Evolutionary conservation across 1,284 basidiomycete genomes (phyloP), one percentile per base, ranked within the genome.

Genomic region (Malassezia furfur): DNA sequence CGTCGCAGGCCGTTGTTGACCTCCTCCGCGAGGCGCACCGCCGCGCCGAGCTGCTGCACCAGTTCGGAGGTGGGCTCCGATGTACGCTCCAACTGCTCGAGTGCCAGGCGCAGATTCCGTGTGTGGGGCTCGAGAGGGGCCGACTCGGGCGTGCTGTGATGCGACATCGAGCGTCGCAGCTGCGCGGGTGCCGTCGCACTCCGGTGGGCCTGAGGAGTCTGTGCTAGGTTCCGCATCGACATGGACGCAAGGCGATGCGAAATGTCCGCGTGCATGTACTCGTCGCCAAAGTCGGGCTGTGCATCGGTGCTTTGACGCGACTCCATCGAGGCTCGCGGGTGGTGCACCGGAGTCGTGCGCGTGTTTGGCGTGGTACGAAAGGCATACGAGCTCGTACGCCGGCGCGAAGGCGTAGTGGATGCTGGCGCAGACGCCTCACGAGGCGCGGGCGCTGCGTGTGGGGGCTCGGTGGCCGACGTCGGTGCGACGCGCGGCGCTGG

Each of bases 1-100:
- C 34, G 35, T 6, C 62, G 58, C 2, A 72, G 58, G 2, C 64
- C 70, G 8, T 38, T 30, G 47, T 72, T 72, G 39, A 72, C 46
- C 17, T 56, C 50, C 3, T 61, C 60, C 0, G 70, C 66, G 12
- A 63, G 52, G 1, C 28, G 15, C 43, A 62, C 57, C n/a, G 65
- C 60, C 10, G 52, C 47, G 6, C 41, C 17, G 45, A 70, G 60
- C 15, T 63, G 52, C 32, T 51, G 39, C 38, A 66, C 48, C 35
- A 72, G 52, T 5, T 64, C 63, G 12, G 47, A 19, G 5, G 37
- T 1, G 15, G 17, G 11, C 6, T 21, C 22, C 11, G 47, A 2
- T 21, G 6, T 14, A 15, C 15, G 38, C 15, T 50, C 21, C 21
- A 31, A 40, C 34, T 34, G 47, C 15, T 48, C 41, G 21, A 49